A percentile compares a stretch with the other conserved stretches of the same genome.
These are phyloP conservation scores for Cadophora sp. DNA, from an alignment of 2,329 filamentous ascomycete species.

Conservation along the genomic window DNA sequence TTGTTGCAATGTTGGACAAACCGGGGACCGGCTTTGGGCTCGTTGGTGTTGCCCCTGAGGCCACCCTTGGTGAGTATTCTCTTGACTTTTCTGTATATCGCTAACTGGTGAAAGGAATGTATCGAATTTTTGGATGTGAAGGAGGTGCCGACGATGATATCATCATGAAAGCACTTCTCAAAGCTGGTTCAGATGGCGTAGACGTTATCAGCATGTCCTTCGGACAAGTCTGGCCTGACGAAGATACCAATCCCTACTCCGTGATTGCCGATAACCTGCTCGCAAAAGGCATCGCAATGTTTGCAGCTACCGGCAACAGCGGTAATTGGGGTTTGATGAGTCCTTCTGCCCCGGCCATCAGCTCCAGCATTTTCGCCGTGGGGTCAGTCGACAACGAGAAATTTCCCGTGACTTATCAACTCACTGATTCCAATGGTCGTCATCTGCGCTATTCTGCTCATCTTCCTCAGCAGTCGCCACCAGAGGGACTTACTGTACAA, in stretches of 20 bases:
- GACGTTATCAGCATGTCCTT: conserved; percentile 41
- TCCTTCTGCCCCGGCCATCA: background rate
- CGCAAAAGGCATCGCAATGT: conserved; percentile 6
- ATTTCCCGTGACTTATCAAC: conserved; percentile 8
- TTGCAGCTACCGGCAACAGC: conserved; percentile 9
- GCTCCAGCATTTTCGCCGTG: conserved; percentile 5
- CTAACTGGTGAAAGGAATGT: conserved; percentile 24
- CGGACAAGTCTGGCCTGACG: conserved; percentile 19
- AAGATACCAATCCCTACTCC: conserved; percentile 7
- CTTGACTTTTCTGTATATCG: background rate
- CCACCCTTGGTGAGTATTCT: conserved; percentile 27
- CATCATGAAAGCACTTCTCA: conserved; percentile 35
- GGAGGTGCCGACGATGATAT: conserved; percentile 31
- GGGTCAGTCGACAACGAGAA: conserved; percentile 13
- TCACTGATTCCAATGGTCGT: conserved; percentile 12
- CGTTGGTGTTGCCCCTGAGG: conserved; percentile 37
- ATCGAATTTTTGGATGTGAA: conserved; percentile 35
- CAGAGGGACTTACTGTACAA: conserved; percentile 4
- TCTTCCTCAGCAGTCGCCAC: conserved; percentile 8
- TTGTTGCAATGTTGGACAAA: conserved; percentile 34
- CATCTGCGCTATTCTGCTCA: conserved; percentile 12
- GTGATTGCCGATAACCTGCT: conserved; percentile 8
- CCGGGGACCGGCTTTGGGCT: conserved; percentile 29
- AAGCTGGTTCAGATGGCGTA: conserved; percentile 35
- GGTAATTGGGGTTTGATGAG: background rate